These are phyloP conservation scores for Annulohypoxylon bovei DNA, from an alignment of 495 filamentous ascomycete genomes.

Conservation along the genomic window DNA sequence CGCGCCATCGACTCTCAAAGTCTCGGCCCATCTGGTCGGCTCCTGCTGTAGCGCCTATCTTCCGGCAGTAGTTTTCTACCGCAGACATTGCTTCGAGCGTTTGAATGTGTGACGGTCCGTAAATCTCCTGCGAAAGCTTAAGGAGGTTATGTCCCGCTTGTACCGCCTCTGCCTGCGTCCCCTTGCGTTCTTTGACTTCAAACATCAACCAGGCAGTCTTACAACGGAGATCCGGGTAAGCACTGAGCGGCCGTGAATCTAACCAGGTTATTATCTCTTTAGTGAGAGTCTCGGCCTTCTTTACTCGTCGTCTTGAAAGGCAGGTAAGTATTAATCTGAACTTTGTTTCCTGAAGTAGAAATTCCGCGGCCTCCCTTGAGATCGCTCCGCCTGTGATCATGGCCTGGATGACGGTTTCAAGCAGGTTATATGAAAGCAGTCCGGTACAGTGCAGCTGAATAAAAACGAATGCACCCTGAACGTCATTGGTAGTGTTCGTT, in stretches of 20 bases:
- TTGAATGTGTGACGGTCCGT: conserved; percentile 42
- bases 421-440: conserved; percentile 33
- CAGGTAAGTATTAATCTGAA: conserved; percentile 38
- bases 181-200: conserved; percentile 38
- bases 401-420: conserved; percentile 27
- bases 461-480: conserved; percentile 44
- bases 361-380: conserved; percentile 33
- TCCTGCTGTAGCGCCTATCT: conserved; percentile 23
- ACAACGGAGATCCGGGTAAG: conserved; percentile 37
- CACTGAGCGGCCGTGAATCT: conserved; percentile 6
- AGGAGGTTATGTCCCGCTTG: conserved; percentile 31
- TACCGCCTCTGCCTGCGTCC: conserved; percentile 32
- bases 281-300: conserved; percentile 32
- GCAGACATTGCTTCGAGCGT: conserved; percentile 44
- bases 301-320: conserved; percentile 24
- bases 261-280: conserved; percentile 41
- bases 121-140: conserved; percentile 26
- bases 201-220: conserved; percentile 42
- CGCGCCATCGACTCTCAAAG: conserved; percentile 34
- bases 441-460: conserved; percentile 45
- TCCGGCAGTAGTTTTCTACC: conserved; percentile 36
- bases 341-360: conserved; percentile 40
- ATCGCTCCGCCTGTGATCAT: conserved; percentile 28
- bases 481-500: conserved; percentile 30
- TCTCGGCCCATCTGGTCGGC: conserved; percentile 29